Evolutionary conservation across 2,329 filamentous ascomycete genomes (phyloP).

Genomic region (Phyllosticta capitalensis): DNA sequence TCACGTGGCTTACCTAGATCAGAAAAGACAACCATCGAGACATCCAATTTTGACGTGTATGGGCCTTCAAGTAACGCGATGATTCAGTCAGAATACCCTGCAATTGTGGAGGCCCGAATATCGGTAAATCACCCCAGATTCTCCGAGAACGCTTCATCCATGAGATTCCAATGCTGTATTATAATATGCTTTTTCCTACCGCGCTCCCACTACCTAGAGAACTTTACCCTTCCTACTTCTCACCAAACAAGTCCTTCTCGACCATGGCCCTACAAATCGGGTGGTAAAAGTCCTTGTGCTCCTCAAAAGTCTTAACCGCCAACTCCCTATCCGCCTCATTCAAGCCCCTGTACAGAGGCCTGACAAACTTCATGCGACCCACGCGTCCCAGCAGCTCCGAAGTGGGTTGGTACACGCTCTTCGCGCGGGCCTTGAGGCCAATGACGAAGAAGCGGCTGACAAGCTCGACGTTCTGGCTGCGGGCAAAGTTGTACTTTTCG

Average conservation of each 20-base stretch:
- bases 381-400: constrained; percentile 69
- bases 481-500: constrained; percentile 59
- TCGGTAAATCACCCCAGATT: no score
- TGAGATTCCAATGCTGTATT: not conserved
- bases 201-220: no score
- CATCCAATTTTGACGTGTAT: no score
- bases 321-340: constrained; percentile 64
- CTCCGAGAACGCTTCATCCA: not conserved
- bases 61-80: no score
- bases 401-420: constrained; percentile 58
- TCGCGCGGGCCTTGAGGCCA: constrained; percentile 64
- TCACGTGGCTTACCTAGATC: not conserved
- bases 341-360: constrained; percentile 70
- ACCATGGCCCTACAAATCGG: constrained; percentile 80
- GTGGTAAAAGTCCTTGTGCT: constrained; percentile 88
- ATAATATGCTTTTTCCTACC: not conserved
- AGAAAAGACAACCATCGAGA: not conserved
- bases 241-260: constrained; percentile 65
- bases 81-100: no score
- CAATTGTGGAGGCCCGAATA: no score
- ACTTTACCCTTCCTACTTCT: not conserved
- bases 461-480: constrained; percentile 80
- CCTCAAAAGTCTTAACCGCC: constrained; percentile 74
- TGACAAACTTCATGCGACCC: constrained; percentile 94
- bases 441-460: constrained; percentile 71